A percentile compares a stretch with the other conserved stretches of the same genome.
Conservation (phyloP, 768 basidiomycete species). For the Grammothele lineata region DNA sequence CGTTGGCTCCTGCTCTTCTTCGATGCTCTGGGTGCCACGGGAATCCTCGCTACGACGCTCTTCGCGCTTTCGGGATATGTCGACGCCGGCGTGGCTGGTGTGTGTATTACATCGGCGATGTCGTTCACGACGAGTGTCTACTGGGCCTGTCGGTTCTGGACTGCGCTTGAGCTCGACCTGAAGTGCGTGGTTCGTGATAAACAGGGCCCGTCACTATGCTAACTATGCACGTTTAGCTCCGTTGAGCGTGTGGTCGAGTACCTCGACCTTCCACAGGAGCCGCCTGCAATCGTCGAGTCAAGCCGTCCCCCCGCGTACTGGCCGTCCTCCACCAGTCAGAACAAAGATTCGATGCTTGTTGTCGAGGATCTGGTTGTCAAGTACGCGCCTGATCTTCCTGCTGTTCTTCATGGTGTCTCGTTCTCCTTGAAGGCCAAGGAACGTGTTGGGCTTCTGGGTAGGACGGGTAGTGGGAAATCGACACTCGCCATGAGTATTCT, state of each 20-base stretch:
- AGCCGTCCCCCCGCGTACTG: conserved; percentile 86
- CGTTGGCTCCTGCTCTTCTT: conserved; percentile 83
- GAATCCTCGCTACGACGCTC: conserved; percentile 71
- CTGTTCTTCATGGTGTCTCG: conserved; percentile 72
- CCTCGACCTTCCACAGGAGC: conserved; percentile 84
- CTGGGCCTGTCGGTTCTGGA: conserved; percentile 47
- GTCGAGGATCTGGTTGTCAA: conserved; percentile 77
- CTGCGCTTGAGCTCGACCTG: conserved; percentile 66
- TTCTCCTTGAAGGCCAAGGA: conserved; percentile 70
- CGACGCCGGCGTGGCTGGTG: conserved; percentile 58
- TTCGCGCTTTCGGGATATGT: conserved; percentile 66
- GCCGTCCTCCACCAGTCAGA: conserved; percentile 65
- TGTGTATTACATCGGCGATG: conserved; percentile 75
- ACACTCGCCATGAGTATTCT: conserved; percentile 85
- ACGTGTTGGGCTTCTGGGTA: conserved; percentile 74
- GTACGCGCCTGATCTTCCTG: conserved; percentile 81
- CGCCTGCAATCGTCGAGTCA: conserved; percentile 68
- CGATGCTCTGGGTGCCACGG: conserved; percentile 69
- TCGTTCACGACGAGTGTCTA: conserved; percentile 49
- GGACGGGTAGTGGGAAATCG: conserved; percentile 80
- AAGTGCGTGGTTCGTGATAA: conserved; percentile 44
- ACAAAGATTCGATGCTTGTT: conserved; percentile 49
- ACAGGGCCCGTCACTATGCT: background rate
- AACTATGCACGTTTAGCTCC: conserved; percentile 42
- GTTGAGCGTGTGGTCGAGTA: conserved; percentile 93